These are phyloP conservation scores for Penicillium canescens DNA, from an alignment of 495 filamentous ascomycete species.

Conservation along the genomic window DNA sequence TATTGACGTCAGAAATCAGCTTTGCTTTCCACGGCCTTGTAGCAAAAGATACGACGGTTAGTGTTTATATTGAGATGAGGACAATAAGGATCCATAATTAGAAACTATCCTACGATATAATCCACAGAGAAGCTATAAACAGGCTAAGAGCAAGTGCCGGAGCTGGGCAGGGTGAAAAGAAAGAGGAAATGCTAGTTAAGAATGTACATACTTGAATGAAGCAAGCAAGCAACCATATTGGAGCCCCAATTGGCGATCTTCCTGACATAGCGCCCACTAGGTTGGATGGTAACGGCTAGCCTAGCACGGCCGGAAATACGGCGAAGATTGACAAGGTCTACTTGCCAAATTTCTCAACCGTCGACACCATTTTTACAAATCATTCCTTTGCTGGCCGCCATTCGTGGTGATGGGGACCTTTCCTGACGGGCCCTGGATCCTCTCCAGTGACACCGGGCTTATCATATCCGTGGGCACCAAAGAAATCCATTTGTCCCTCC, in stretches of 20 bases:
- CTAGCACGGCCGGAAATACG: not conserved
- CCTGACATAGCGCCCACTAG: not conserved
- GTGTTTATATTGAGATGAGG: not conserved
- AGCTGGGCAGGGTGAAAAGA: no score
- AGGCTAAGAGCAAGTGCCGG: not conserved
- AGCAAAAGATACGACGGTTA: not conserved
- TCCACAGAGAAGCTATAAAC: not conserved
- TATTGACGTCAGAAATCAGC: not conserved
- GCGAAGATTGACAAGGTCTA: not conserved
- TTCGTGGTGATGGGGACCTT: conserved; percentile 43
- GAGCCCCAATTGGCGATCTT: no score
- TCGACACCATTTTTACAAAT: not conserved
- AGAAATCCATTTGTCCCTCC: conserved; percentile 75
- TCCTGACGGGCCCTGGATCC: conserved; percentile 38
- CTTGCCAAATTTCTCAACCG: not conserved
- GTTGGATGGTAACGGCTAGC: not conserved
- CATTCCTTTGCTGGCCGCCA: conserved; percentile 29
- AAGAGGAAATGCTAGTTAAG: no score
- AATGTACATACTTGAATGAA: no score
- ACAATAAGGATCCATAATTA: not conserved
- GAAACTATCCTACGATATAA: not conserved
- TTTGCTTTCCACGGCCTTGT: not conserved
- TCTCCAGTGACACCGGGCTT: conserved; percentile 37
- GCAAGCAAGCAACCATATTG: no score
- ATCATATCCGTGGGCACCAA: conserved; percentile 69